Percentiles rank a stretch among this genome's conserved stretches.
phyloP scores from a whole-genome alignment of 257 asterid species.

The Marsdenia floribunda region DNA sequence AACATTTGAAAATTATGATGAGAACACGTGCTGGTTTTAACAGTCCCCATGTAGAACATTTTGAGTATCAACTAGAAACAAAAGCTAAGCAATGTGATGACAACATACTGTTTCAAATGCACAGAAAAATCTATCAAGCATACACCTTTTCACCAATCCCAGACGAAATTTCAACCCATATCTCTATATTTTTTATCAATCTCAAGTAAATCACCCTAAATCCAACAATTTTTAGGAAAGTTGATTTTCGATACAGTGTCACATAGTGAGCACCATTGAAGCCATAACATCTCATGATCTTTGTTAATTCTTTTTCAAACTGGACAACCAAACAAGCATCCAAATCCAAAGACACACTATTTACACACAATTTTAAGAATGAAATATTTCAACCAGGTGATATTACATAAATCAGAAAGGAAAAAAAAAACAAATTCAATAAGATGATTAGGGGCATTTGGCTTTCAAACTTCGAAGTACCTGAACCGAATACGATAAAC shows the following conservation, averaged over 20 bases:
- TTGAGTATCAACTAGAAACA: background rate
- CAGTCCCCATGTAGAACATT: background rate
- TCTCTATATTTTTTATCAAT: background rate
- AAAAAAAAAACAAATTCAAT: background rate
- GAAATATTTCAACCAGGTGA: background rate
- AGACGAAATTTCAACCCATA: background rate
- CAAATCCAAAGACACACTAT: background rate
- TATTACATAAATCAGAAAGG: background rate
- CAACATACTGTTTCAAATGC: background rate
- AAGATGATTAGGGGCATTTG: background rate
- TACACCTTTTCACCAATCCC: background rate
- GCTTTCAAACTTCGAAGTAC: background rate
- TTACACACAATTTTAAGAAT: background rate
- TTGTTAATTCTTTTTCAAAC: background rate
- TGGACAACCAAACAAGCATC: background rate
- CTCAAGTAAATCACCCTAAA: background rate
- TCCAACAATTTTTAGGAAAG: background rate
- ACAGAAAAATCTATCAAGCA: background rate
- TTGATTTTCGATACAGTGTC: background rate
- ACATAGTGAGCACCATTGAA: background rate
- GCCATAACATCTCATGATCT: background rate
- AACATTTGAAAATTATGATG: background rate
- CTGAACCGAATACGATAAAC: background rate
- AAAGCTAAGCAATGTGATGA: background rate
- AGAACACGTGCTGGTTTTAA: background rate